Percentiles rank a stretch among this genome's conserved stretches.
phyloP scores from a whole-genome alignment of 805 yeast genomes.

The Kodamaea leandrae region DNA sequence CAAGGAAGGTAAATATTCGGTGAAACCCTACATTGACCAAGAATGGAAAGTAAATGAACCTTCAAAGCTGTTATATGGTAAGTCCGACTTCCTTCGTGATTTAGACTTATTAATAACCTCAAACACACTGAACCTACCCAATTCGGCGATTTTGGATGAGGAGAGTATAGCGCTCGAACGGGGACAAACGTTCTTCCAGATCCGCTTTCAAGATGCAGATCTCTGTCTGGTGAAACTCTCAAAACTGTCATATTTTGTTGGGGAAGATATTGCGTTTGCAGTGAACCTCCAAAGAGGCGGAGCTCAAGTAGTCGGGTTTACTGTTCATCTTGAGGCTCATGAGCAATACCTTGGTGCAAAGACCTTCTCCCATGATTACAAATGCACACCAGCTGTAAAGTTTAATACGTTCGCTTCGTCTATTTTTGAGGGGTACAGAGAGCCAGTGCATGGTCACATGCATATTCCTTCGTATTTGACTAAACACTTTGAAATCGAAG shows the following conservation, averaged over 20 bases:
- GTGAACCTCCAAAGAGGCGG: conserved; percentile 15
- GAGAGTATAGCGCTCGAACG: conserved; percentile 3
- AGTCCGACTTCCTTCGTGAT: conserved; percentile 25
- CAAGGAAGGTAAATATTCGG: conserved; percentile 2
- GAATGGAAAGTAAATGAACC: conserved; percentile 5
- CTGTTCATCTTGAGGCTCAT: conserved; percentile 39
- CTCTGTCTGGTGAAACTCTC: conserved; percentile 35
- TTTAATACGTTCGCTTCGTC: conserved; percentile 34
- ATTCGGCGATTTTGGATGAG: conserved; percentile 24
- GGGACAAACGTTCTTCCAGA: conserved; percentile 34
- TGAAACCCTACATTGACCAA: conserved; percentile 8
- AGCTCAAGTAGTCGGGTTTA: conserved; percentile 32
- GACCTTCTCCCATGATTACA: conserved; percentile 23
- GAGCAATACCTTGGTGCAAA: conserved; percentile 25
- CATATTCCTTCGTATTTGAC: conserved; percentile 31
- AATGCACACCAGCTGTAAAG: conserved; percentile 34
- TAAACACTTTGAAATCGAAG: conserved; percentile 37
- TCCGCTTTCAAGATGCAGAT: conserved; percentile 30
- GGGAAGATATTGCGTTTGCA: conserved; percentile 36
- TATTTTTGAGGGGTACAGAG: conserved; percentile 10
- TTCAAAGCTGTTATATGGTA: conserved; percentile 2
- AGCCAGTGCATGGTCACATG: conserved; percentile 19
- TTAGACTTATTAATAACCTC: conserved; percentile 31
- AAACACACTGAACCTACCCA: conserved; percentile 33
- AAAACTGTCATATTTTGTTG: conserved; percentile 35